Evolutionary conservation across 495 filamentous ascomycete species (phyloP), one percentile per base, ranked within the genome.

Genomic region (Aspergillus incahuasiensis): DNA sequence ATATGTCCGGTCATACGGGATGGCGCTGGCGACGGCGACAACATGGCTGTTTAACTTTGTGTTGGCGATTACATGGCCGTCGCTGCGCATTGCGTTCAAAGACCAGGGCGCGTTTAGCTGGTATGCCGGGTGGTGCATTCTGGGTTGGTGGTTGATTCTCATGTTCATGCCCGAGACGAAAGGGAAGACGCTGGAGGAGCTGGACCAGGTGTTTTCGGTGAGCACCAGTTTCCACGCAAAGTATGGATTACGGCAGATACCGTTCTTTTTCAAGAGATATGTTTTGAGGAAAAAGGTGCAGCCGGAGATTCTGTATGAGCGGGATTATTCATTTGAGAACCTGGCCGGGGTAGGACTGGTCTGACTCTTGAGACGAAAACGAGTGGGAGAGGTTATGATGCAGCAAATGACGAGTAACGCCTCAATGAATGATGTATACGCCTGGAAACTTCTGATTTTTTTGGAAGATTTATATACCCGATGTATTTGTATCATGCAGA

Each of bases 1-100:
- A 1, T 87, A 89, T 58, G 79, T 89, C n/a, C 82, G 88, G 28
- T 82, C 86, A 53, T 65, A 85, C 41, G 84, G 83, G 15, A 86
- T 86, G 83, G 73, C 75, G 0, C 78, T 80, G 57, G 73, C 68
- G 45, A 74, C 68, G 13, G 71, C 63, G n/a, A 80, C 70, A 46
- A 65, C 62, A 6, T 71, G 68, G 68, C 58, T 65, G n/a, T 87
- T 88, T 67, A 87, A 87, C 53, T 81, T 82, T 58, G 65, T 89
- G 0, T 69, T 90, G 1, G 77, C 80, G 1, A 74, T 90, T 18
- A 88, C 88, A 8, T 88, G 82, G 79, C 87, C 87, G 1, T 67
- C 68, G 0, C 57, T 88, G 15, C 59, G 79, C 1, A 60, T 63
- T 0, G 77, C 78, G 0, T 85, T 88, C 63, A 79, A 64, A 8